Conservation (phyloP, 179 eudicot species). For the Silene vulgaris region DNA sequence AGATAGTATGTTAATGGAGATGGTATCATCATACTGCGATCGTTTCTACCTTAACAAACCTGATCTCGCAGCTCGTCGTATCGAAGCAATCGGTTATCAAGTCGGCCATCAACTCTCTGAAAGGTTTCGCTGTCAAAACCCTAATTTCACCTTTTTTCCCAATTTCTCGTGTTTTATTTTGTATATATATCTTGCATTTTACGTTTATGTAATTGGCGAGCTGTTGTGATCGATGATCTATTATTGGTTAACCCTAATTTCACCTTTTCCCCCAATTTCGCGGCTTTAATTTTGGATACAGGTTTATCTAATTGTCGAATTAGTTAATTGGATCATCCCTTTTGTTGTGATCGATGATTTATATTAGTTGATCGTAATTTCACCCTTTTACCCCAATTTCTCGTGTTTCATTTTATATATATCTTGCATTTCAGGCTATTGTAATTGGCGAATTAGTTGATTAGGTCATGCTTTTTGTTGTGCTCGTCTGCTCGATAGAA, state of each 20-base stretch:
- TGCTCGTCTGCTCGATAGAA: neutral
- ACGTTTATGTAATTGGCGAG: too few species aligned
- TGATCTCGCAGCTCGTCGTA: conserved; percentile 91
- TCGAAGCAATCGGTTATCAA: conserved; percentile 91
- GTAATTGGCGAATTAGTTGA: neutral
- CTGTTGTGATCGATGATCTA: too few species aligned
- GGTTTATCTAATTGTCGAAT: too few species aligned
- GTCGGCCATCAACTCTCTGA: conserved; percentile 96
- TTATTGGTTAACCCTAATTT: conserved; percentile 14
- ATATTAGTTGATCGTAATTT: too few species aligned
- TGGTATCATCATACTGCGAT: conserved; percentile 66
- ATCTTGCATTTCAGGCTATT: neutral
- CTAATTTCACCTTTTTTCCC: conserved; percentile 1
- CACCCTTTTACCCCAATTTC: neutral
- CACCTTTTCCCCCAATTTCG: neutral
- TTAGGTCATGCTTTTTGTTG: neutral
- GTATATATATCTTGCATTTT: neutral
- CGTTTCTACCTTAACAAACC: conserved; percentile 81
- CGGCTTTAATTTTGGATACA: too few species aligned
- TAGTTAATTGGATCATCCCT: too few species aligned
- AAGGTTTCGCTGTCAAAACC: conserved; percentile 40
- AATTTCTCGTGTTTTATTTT: neutral
- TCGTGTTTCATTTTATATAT: too few species aligned
- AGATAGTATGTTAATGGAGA: conserved; percentile 71
- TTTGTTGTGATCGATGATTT: too few species aligned